Evolutionary conservation across 2,329 filamentous ascomycete genomes (phyloP), one percentile per base, ranked within the genome.

Genomic region (Domatiomyces globalis): DNA sequence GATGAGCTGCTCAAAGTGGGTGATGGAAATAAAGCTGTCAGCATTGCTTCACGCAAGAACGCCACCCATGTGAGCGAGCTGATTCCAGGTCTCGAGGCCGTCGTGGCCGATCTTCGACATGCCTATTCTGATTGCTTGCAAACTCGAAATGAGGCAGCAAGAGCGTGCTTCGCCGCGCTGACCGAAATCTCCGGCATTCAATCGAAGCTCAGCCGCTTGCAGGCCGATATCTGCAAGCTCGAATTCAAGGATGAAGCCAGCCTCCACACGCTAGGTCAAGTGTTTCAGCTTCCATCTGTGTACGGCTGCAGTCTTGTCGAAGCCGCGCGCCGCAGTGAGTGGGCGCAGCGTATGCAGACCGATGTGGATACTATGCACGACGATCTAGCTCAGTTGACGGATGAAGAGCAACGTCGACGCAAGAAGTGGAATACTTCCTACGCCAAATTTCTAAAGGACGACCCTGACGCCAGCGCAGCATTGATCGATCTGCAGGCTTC

Each of bases 221-320:
- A 87, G 62, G 71, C 73, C 6, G 84, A 85, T 57, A 81, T 95
- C 54, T 80, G 79, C 51, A 74, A 78, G 2, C 69, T 95, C 45
- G 82, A 83, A 56, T 74, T 86, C 47, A 80, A 84, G 6, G 79
- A 85, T 53, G 85, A 92, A 54, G 85, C 86, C 29, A 83, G 85
- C 0, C 89, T 95, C 63, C 84, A 94, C 56, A 78, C 86, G 43
- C 74, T 98, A 19, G 81, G 83, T 17, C 74, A 87, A 19, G 83
- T 95, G 36, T 83, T 89, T 44, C 81, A 89, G 56, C 76, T 96
- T 27, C 92, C 92, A 0, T 83, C 84, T 51, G 81, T 94, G 60
- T 98, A 96, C 65, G 89, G 89, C 0, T 89, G 88, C 2, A 85
- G 95, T 53, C 72, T 94, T 18, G 79, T 87, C 2, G 92, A 98